Conservation (phyloP, 2,329 filamentous ascomycete species). For the Boeremia lycopersici region DNA sequence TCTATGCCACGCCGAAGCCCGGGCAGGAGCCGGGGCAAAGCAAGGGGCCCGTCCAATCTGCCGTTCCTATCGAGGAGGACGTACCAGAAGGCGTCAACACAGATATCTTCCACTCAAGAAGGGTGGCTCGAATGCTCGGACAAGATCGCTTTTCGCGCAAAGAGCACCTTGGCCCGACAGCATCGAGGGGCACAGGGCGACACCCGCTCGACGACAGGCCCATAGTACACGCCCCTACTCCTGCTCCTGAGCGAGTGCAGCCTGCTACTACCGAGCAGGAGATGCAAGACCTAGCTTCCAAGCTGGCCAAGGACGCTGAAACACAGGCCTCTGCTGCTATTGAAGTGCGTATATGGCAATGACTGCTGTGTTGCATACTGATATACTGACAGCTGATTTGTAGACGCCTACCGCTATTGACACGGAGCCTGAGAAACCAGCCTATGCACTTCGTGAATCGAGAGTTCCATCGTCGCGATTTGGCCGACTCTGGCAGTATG, state of each 20-base stretch:
- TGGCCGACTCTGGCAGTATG: constrained; percentile 91
- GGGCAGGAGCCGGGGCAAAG: constrained; percentile 25
- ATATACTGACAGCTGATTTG: constrained; percentile 53
- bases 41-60: constrained; percentile 34
- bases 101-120: constrained; percentile 66
- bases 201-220: constrained; percentile 47
- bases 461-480: constrained; percentile 87
- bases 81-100: constrained; percentile 64
- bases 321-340: constrained; percentile 17
- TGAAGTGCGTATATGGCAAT: constrained; percentile 30
- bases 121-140: constrained; percentile 62
- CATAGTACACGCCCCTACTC: constrained; percentile 33
- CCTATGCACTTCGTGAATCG: constrained; percentile 82
- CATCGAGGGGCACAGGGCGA: constrained; percentile 33
- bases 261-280: constrained; percentile 38
- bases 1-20: constrained; percentile 49
- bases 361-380: constrained; percentile 39
- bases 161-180: constrained; percentile 36
- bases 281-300: constrained; percentile 54
- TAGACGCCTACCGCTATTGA: constrained; percentile 43
- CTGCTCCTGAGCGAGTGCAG: constrained; percentile 10
- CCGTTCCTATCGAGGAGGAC: constrained; percentile 49
- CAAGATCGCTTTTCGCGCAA: constrained; percentile 49
- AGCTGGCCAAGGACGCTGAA: constrained; percentile 52
- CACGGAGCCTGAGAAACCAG: constrained; percentile 37